Base-by-base conservation (phyloP, 2,329 filamentous ascomycete species). In the Calonectria fujianensis region DNA sequence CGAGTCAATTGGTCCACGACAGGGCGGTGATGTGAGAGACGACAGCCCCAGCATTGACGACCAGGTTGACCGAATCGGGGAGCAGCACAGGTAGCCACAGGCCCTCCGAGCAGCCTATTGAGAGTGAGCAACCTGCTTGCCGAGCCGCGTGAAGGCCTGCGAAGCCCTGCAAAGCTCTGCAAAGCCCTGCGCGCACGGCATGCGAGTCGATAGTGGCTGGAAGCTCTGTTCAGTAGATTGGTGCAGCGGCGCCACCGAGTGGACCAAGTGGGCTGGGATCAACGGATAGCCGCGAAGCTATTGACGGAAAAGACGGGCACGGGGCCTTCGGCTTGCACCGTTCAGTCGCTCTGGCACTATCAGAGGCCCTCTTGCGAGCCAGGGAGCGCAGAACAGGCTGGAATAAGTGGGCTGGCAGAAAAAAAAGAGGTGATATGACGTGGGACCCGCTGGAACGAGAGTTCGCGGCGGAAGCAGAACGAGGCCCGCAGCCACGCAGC, bases 321-420 rank as follows among this genome's bases (percentile, higher is more conserved):
- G 66, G 37, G 70, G 48, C 63, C 24, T 50, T 35, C 70, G 70
- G 70, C 54, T 45, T 63, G 41, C 29, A 67, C 64, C 64, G 70
- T 48, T 57, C 51, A 63, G 11, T 29, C 29, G 11, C 50, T n/a
- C 41, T 37, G 68, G 31, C 48, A 63, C 57, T 27, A 27, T 63
- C 24, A 18, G 51, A 35, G 52, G 51, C 29, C 52, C 52, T 63
- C 14, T 54, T 54, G 57, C 37, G 35, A 27, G 37, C 13, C 52
- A 57, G 57, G 24, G 35, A 37, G 24, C 27, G 37, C 14, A 24
- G 9, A 54, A 20, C 1, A 37, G 57, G 32, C 37, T 63, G 37
- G 16, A 41, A 27, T 8, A 57, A 41, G 57, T 39, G 35, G 57
- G 37, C 37, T 63, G 57, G 45, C 9, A 48, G 45, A 24, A 48